Evolutionary conservation across 257 asterid species (phyloP), one percentile per base, ranked within the genome.

Genomic region (Nyctanthes arbortristis): DNA sequence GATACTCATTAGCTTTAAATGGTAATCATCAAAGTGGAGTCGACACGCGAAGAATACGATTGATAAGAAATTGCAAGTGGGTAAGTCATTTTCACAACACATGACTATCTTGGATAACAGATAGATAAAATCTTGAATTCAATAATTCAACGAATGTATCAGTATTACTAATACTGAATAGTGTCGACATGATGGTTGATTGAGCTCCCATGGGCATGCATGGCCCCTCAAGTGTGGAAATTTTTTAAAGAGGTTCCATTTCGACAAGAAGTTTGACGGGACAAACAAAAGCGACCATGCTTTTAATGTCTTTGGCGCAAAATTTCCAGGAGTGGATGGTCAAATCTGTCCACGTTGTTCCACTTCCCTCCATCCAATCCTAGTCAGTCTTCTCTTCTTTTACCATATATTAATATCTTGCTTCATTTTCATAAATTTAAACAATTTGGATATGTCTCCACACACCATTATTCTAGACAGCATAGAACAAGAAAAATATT

Each of bases 251-350:
- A 27, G 62, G 69, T 52, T 62, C 16, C 67, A 62, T 33, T 45
- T 59, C 32, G 37, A 36, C 16, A 54, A 20, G 20, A n/a, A 10
- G 4, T 62, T 29, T 74, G 35, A 27, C 20, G 49, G 69, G 65
- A 61, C 65, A 61, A 73, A 73, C 69, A n/a, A 67, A 61, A 61
- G 45, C 49, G 52, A 32, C 16, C 58, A 5, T 72, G 59, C 35
- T 33, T 56, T 60, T 60, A 73, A 43, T 25, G 59, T 20, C 59
- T 9, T 9, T 3, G 7, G 57, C 34, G 22, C 12, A 9, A 7
- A 16, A 33, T 49, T 35, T 20, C 65, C 64, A 16, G 37, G 33
- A 63, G 45, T 49, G 28, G 76, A 54, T 63, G 4, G 30, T 28
- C 65, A 24, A 27, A 34, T 67, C 64, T 37, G 25, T 67, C 72